Evolutionary conservation across 768 basidiomycete genomes (phyloP).

Genomic region (Xanthoconium stramineum): DNA sequence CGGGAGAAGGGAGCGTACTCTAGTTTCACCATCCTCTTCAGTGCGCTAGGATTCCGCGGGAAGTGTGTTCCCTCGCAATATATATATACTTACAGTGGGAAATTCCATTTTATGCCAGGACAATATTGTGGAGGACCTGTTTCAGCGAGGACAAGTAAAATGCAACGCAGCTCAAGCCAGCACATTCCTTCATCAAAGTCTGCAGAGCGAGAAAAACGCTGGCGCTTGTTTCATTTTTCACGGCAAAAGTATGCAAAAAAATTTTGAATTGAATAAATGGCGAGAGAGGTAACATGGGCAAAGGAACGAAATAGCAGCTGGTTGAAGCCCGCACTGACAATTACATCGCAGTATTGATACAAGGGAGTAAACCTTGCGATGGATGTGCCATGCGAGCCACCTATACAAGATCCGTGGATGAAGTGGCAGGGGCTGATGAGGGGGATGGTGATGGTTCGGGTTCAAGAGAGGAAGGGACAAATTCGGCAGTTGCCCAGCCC

Average conservation of each 20-base stretch:
- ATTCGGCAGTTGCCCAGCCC: constrained; percentile 21
- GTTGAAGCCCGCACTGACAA: background rate
- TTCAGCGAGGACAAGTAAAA: background rate
- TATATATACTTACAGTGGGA: constrained; percentile 7
- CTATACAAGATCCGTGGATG: background rate
- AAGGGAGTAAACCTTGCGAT: background rate
- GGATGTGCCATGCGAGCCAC: too few relatives aligned
- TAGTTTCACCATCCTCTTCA: background rate
- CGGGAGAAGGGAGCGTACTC: background rate
- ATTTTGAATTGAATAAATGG: background rate
- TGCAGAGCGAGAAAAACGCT: background rate
- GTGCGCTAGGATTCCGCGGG: background rate
- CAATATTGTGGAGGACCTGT: background rate
- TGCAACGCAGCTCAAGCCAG: background rate
- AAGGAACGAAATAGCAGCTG: background rate
- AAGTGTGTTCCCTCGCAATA: background rate
- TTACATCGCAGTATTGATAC: background rate
- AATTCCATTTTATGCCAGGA: background rate
- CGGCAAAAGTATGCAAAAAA: background rate
- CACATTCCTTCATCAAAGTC: background rate
- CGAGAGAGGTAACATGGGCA: background rate
- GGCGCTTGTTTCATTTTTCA: background rate
- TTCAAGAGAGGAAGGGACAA: constrained; percentile 23
- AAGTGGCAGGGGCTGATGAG: background rate
- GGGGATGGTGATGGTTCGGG: constrained; percentile 31